phyloP scores from a whole-genome alignment of 257 asterid species.

The Lycium ferocissimum region DNA sequence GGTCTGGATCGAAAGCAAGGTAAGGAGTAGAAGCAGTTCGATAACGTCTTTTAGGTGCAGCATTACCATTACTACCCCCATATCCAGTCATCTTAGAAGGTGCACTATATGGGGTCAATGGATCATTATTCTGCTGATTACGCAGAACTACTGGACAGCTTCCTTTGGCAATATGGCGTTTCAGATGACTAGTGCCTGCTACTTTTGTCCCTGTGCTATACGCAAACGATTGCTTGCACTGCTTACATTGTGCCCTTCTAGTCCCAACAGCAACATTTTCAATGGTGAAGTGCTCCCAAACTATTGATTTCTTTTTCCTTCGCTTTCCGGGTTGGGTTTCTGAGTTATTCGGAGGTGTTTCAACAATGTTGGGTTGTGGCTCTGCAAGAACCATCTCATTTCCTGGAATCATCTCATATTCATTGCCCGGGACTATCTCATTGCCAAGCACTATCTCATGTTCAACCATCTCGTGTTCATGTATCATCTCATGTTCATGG shows the following conservation, averaged over 20 bases:
- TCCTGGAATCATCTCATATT: constrained; percentile 5
- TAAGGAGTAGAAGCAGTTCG: constrained; percentile 65
- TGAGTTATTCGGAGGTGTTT: constrained; percentile 36
- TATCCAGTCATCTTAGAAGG: constrained; percentile 66
- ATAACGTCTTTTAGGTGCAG: constrained; percentile 71
- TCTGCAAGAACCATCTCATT: constrained; percentile 57
- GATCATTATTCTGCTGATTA: constrained; percentile 37
- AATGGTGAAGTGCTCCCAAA: constrained; percentile 98
- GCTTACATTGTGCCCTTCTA: constrained; percentile 91
- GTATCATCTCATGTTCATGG: too few relatives aligned
- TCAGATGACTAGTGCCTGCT: constrained; percentile 98
- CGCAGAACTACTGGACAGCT: constrained; percentile 80
- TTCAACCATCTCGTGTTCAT: neutral
- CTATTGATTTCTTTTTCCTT: constrained; percentile 90
- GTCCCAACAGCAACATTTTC: constrained; percentile 76
- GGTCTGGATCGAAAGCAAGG: constrained; percentile 75
- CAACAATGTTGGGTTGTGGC: constrained; percentile 48
- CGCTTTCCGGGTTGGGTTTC: constrained; percentile 53
- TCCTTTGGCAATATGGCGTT: constrained; percentile 95
- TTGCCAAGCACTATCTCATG: constrained; percentile 12
- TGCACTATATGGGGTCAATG: constrained; percentile 60
- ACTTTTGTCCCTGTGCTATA: constrained; percentile 96
- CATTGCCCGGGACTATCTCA: constrained; percentile 17
- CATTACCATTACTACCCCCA: constrained; percentile 40
- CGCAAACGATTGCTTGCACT: constrained; percentile 97